A percentile compares a stretch with the other conserved stretches of the same genome.
These are phyloP conservation scores for Lasiosphaeris hirsuta DNA, from an alignment of 495 filamentous ascomycete genomes.

Conservation along the genomic window DNA sequence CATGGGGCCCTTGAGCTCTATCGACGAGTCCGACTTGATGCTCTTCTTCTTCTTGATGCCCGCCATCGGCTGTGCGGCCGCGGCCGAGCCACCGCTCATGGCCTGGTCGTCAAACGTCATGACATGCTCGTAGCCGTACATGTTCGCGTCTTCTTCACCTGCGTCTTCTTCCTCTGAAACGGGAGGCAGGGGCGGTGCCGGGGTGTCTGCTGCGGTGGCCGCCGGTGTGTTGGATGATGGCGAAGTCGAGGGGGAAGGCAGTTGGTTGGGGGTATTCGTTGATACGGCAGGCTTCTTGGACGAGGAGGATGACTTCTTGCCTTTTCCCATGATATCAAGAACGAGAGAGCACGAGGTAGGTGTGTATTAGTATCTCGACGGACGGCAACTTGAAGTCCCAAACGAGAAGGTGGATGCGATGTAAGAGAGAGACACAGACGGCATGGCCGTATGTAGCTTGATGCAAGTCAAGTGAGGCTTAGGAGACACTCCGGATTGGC, in stretches of 20 bases:
- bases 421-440: slow-evolving; percentile 6
- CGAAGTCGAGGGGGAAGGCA: slow-evolving; percentile 2
- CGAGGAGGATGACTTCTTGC: slow-evolving; percentile 14
- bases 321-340: slow-evolving; percentile 25
- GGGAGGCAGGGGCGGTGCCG: neutral
- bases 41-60: slow-evolving; percentile 26
- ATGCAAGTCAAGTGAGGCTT: slow-evolving; percentile 9
- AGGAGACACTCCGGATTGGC: slow-evolving; percentile 14
- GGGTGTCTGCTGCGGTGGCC: neutral
- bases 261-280: slow-evolving; percentile 3
- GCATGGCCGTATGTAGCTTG: slow-evolving; percentile 14
- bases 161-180: slow-evolving; percentile 1
- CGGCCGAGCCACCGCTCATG: slow-evolving; percentile 9
- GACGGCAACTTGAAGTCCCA: neutral
- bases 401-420: neutral
- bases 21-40: slow-evolving; percentile 31
- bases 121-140: slow-evolving; percentile 36
- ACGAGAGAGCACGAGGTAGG: neutral
- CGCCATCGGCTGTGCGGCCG: neutral
- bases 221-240: neutral
- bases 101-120: slow-evolving; percentile 32
- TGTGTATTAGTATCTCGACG: neutral
- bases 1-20: slow-evolving; percentile 34
- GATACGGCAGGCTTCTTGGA: slow-evolving; percentile 5
- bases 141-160: slow-evolving; percentile 10